Conservation (phyloP, 805 yeast species). For the Jamesozyma spencerorum region DNA sequence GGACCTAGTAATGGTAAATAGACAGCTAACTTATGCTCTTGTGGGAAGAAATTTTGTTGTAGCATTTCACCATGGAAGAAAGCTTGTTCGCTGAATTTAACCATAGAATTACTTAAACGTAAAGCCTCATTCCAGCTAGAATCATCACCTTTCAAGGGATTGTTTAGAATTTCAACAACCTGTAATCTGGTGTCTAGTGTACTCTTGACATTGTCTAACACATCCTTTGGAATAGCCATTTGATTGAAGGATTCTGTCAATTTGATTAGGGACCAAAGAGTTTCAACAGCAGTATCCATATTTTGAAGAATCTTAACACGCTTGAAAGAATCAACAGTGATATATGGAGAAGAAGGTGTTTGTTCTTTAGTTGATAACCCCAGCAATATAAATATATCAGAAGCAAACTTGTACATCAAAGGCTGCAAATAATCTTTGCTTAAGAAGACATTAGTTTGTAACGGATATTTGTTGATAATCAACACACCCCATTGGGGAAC, state of each 20-base stretch:
- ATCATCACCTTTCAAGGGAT: conserved; percentile 26
- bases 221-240: conserved; percentile 75
- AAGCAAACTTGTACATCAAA: conserved; percentile 57
- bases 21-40: conserved; percentile 90
- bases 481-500: conserved; percentile 82
- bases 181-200: conserved; percentile 38
- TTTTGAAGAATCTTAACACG: conserved; percentile 52
- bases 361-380: conserved; percentile 51
- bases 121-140: conserved; percentile 43
- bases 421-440: conserved; percentile 41
- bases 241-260: conserved; percentile 60
- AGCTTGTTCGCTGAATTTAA: conserved; percentile 45
- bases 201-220: conserved; percentile 45
- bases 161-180: conserved; percentile 23
- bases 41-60: conserved; percentile 89
- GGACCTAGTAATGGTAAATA: conserved; percentile 90
- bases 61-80: conserved; percentile 94
- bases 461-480: conserved; percentile 36
- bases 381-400: conserved; percentile 63
- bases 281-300: conserved; percentile 52
- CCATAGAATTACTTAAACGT: conserved; percentile 40
- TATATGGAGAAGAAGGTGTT: conserved; percentile 37
- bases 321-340: conserved; percentile 57
- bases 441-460: conserved; percentile 27
- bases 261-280: conserved; percentile 62